Conservation (phyloP, 352 stramenopile species). For the Globisporangium heterothallicum region DNA sequence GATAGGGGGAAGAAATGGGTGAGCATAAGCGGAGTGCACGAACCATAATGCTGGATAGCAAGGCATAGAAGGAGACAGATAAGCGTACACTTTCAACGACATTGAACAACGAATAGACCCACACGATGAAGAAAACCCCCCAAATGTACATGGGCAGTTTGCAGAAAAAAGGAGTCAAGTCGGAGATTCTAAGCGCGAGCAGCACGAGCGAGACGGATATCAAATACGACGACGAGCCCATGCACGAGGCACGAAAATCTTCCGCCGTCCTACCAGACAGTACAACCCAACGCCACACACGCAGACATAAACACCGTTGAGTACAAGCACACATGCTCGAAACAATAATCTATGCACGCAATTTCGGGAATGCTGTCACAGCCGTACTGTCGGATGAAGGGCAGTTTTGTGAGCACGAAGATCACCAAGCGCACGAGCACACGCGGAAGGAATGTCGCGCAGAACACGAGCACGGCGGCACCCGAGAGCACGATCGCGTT, state of each 20-base stretch:
- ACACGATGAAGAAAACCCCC: constrained; percentile 86
- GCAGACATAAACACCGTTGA: neutral
- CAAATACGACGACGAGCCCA: constrained; percentile 74
- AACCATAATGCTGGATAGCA: neutral
- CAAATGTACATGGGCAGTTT: constrained; percentile 80
- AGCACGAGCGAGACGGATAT: constrained; percentile 78
- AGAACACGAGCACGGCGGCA: constrained; percentile 78
- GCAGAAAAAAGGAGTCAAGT: constrained; percentile 64
- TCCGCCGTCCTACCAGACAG: constrained; percentile 49
- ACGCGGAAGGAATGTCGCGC: constrained; percentile 81
- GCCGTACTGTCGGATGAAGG: constrained; percentile 77
- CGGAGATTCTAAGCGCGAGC: constrained; percentile 46
- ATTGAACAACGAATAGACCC: constrained; percentile 88
- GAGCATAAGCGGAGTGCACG: neutral
- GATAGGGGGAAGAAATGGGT: neutral
- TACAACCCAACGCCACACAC: neutral
- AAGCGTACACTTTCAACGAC: constrained; percentile 76
- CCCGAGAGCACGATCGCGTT: constrained; percentile 39
- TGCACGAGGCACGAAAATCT: constrained; percentile 77
- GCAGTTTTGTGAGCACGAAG: constrained; percentile 82
- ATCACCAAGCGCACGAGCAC: constrained; percentile 81
- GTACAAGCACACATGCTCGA: neutral
- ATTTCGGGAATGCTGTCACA: no score
- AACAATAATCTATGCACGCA: neutral
- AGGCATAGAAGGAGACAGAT: neutral